A percentile compares a stretch with the other conserved stretches of the same genome.
phyloP scores from a whole-genome alignment of 345 rosid genomes.

The Salix dunnii region DNA sequence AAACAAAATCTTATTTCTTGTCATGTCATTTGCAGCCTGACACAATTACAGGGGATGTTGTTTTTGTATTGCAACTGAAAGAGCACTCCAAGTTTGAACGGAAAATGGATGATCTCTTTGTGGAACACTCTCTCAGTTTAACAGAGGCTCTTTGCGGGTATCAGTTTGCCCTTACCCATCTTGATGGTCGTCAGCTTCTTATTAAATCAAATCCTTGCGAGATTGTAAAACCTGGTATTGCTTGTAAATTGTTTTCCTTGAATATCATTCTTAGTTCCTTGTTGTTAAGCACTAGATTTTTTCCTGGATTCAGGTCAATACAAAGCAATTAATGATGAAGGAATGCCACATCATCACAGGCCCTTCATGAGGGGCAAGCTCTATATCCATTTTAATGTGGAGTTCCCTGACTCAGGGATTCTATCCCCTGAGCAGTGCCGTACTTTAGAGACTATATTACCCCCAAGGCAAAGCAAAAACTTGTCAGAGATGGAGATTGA shows the following conservation, averaged over 20 bases:
- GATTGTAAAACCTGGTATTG: constrained; percentile 56
- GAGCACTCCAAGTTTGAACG: constrained; percentile 51
- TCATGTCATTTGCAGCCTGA: constrained; percentile 36
- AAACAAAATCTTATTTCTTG: background rate
- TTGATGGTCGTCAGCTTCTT: constrained; percentile 64
- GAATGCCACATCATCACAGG: constrained; percentile 66
- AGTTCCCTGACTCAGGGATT: constrained; percentile 44
- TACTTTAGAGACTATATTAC: constrained; percentile 47
- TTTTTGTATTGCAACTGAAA: constrained; percentile 48
- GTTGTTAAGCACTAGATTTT: background rate
- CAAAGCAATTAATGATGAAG: constrained; percentile 72
- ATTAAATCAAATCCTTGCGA: constrained; percentile 61
- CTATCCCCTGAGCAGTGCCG: constrained; percentile 51
- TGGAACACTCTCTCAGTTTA: constrained; percentile 40
- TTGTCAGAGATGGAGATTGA: constrained; percentile 67
- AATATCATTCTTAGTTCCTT: background rate
- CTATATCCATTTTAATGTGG: constrained; percentile 63
- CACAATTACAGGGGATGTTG: constrained; percentile 42
- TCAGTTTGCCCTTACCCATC: constrained; percentile 55
- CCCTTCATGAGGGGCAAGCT: constrained; percentile 79
- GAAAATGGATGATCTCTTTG: constrained; percentile 24
- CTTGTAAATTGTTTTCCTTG: background rate
- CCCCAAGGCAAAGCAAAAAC: constrained; percentile 40
- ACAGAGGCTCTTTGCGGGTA: constrained; percentile 71
- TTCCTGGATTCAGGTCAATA: constrained; percentile 39